These are phyloP conservation scores for Aspergillus aculeatinus DNA, from an alignment of 2,329 filamentous ascomycete genomes.

Conservation along the genomic window DNA sequence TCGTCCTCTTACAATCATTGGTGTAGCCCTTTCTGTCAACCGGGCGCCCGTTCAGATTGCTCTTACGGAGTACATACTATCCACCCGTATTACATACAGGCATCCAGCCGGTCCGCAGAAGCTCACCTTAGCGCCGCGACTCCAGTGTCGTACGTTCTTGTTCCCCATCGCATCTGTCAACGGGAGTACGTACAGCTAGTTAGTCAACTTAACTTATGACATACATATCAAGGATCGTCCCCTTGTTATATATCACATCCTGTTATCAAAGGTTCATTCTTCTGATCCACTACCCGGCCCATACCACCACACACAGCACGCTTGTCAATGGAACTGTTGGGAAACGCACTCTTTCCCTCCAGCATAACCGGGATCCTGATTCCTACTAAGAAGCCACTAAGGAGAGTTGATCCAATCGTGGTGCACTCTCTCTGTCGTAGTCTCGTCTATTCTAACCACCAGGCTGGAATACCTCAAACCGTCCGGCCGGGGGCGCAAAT, in stretches of 20 bases:
- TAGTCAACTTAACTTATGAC: neutral
- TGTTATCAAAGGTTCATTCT: neutral
- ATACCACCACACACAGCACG: neutral
- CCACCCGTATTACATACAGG: neutral
- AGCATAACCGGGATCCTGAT: neutral
- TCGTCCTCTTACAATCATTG: neutral
- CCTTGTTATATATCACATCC: neutral
- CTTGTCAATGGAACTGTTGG: neutral
- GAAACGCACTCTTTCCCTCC: neutral
- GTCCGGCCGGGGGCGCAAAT: neutral
- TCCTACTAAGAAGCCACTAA: slow-evolving; percentile 1
- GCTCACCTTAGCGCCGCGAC: neutral
- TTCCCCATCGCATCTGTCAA: neutral
- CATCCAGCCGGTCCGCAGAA: neutral
- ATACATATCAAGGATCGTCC: neutral
- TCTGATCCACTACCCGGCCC: neutral
- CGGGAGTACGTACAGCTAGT: too few relatives aligned
- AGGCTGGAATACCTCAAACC: neutral
- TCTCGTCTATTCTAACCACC: neutral
- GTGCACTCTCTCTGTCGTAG: neutral
- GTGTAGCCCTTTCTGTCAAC: neutral
- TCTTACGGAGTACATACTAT: neutral
- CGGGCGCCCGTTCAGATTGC: neutral
- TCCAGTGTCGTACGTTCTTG: neutral
- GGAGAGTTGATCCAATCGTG: neutral